phyloP scores from a whole-genome alignment of 805 yeast species.

The Yarrowia porcina region DNA sequence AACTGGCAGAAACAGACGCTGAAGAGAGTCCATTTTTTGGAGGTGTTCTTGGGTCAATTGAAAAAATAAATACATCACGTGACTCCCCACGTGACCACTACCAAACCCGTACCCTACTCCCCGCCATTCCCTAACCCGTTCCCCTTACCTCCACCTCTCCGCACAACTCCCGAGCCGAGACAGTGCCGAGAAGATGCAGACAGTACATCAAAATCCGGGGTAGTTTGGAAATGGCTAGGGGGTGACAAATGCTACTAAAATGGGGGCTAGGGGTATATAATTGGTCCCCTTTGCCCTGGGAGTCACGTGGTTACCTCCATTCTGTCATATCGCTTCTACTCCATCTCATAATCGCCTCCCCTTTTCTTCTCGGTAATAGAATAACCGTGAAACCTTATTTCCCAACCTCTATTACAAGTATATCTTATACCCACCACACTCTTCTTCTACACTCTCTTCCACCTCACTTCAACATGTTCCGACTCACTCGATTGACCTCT shows the following conservation, averaged over 20 bases:
- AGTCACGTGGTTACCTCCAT: not conserved
- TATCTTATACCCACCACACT: too few relatives aligned
- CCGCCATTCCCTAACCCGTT: too few relatives aligned
- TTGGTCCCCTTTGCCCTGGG: not conserved
- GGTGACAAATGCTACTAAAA: too few relatives aligned
- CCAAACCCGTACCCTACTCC: too few relatives aligned
- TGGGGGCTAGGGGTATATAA: not conserved
- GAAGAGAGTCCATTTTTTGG: not conserved
- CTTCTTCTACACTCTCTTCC: not conserved
- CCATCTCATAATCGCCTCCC: not conserved
- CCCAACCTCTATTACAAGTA: not conserved
- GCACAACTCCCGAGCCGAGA: conserved; percentile 15
- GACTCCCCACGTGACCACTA: not conserved
- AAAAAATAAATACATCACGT: not conserved
- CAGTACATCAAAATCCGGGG: conserved; percentile 14
- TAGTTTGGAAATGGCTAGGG: too few relatives aligned
- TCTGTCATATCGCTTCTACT: not conserved
- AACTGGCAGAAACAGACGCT: conserved; percentile 11
- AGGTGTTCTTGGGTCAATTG: not conserved
- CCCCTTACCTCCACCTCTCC: not conserved
- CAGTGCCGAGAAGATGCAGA: conserved; percentile 12
- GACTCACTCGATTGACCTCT: conserved; percentile 17
- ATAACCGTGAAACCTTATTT: not conserved
- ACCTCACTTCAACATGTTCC: not conserved
- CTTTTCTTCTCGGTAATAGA: not conserved